Conservation (phyloP, 371 early-diverging fungal species). For the Circinella umbellata region DNA sequence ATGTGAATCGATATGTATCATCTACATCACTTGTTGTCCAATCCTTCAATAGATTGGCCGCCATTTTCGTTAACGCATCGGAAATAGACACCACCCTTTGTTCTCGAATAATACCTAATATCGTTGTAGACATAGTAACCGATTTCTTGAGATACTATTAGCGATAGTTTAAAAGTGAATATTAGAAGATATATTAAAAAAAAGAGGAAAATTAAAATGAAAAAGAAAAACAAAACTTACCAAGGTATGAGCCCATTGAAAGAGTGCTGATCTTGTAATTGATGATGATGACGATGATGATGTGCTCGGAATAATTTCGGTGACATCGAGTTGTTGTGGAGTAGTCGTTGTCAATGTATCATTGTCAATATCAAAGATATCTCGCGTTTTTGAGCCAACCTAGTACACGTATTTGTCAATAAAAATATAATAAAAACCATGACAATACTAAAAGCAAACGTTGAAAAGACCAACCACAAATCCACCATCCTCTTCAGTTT, state of each 20-base stretch:
- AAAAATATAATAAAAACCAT: constrained; percentile 4
- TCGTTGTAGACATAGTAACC: background rate
- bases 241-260: constrained; percentile 1
- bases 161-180: constrained; percentile 6
- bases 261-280: constrained; percentile 6
- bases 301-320: constrained; percentile 4
- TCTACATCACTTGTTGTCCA: constrained; percentile 3
- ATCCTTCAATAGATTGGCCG: background rate
- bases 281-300: background rate
- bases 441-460: background rate
- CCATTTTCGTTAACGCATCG: constrained; percentile 5
- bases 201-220: constrained; percentile 1
- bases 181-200: background rate
- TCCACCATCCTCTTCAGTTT: background rate
- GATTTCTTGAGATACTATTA: constrained; percentile 6
- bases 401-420: constrained; percentile 2
- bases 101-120: background rate
- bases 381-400: background rate
- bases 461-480: constrained; percentile 1
- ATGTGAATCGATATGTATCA: background rate
- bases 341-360: background rate
- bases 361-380: constrained; percentile 2
- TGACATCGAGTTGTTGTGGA: background rate
- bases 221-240: background rate
- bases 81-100: background rate